Evolutionary conservation across 192 early-diverging fungal genomes (phyloP).

Genomic region (Umbelopsis sp.): DNA sequence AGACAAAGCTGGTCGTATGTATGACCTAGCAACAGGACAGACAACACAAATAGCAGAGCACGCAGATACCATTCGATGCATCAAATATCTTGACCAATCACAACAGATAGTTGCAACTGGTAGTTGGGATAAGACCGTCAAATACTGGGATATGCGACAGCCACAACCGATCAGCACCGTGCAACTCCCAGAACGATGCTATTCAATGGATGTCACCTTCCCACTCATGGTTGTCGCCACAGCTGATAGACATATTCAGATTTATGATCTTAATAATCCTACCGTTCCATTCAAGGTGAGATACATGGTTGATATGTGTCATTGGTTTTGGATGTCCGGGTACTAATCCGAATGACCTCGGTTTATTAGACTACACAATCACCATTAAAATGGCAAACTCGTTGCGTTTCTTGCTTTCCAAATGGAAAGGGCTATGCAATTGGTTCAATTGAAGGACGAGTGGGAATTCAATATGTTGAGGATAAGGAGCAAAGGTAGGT

Average conservation of each 20-base stretch:
- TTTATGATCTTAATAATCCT: conserved; percentile 85
- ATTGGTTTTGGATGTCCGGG: too few relatives aligned
- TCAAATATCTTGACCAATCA: conserved; percentile 71
- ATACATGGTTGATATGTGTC: too few relatives aligned
- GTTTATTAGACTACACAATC: conserved; percentile 42
- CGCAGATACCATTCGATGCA: conserved; percentile 84
- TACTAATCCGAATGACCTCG: too few relatives aligned
- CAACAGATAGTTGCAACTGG: conserved; percentile 81
- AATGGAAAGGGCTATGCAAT: conserved; percentile 82
- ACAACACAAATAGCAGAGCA: conserved; percentile 84
- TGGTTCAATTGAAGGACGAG: conserved; percentile 93
- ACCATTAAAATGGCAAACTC: conserved; percentile 85
- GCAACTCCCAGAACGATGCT: conserved; percentile 83
- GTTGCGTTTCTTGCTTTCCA: conserved; percentile 80
- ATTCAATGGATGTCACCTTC: conserved; percentile 83
- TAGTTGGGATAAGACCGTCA: conserved; percentile 95
- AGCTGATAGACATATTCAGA: conserved; percentile 81
- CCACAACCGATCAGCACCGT: conserved; percentile 74
- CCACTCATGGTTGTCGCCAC: conserved; percentile 90
- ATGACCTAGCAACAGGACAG: conserved; percentile 84
- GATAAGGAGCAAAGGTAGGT: conserved; percentile 65
- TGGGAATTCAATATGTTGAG: conserved; percentile 91
- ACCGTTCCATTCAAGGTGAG: conserved; percentile 68
- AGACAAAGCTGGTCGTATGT: conserved; percentile 85
- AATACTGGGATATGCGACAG: conserved; percentile 94